Evolutionary conservation across 139 green algal genomes (phyloP), one percentile per base, ranked within the genome.

Genomic region (Coccomyxa sp.): DNA sequence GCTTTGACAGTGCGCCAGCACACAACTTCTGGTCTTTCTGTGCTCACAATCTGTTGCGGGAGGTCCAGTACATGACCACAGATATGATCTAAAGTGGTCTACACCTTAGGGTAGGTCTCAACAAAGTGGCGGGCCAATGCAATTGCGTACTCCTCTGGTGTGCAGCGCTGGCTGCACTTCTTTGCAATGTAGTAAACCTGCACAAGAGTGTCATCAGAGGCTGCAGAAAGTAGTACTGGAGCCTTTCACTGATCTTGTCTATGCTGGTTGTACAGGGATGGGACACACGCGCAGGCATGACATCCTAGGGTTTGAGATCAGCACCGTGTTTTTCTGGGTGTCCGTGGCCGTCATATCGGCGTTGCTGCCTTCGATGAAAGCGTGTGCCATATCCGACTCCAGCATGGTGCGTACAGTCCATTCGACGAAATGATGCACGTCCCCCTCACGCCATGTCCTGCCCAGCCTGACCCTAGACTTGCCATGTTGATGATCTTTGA

Each of bases 281-380:
- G n/a, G n/a, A n/a, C n/a, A n/a, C n/a, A n/a, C n/a, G n/a, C n/a
- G n/a, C n/a, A n/a, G n/a, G n/a, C n/a, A n/a, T n/a, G n/a, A n/a
- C n/a, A n/a, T n/a, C n/a, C n/a, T n/a, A n/a, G n/a, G n/a, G n/a
- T n/a, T n/a, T 7, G 50, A 22, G 18, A 64, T 64, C 50, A 64
- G 22, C 38, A 97, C 92, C 39, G 89, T 94, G 81, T 98, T 98
- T 81, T 97, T 98, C 83, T 94, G 89, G 5, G 95, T 98, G 86
- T 98, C 95, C 0, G 95, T 98, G 27, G 95, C 84, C 3, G 93
- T 97, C 94, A 97, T 97, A 70, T 90, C 93, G 0, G 71, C 82
- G 75, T 98, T 98, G 73, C 84, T 84, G 10, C 86, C 85, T 9
- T 89, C 83, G 22, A 87, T 7, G 79, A 90, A 97, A 0, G 93